Base-by-base conservation (phyloP, 306 rosid species). In the Vigna nakashimae region DNA sequence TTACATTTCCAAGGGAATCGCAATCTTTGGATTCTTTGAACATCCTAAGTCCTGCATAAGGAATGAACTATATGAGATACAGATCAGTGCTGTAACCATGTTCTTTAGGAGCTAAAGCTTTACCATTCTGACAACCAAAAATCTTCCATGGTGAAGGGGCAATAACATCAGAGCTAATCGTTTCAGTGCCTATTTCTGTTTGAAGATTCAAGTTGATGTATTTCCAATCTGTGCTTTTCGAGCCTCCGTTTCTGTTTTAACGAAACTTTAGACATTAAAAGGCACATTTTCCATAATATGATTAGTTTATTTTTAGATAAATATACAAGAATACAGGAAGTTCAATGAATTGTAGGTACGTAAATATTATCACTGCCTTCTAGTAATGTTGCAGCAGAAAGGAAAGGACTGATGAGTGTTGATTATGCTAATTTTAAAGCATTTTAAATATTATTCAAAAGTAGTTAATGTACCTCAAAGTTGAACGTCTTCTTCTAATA, bases 111-210 rank as follows among this genome's bases (percentile, higher is more conserved):
- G 69, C 58, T 42, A 66, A 79, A 48, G 74, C 22, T 87, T 79
- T 85, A 94, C 98, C 98, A 85, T 94, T 94, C 74, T 84, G 90
- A 77, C 93, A 91, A 24, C 98, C 98, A 83, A 94, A 94, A 68
- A 94, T 94, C 78, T 90, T 94, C 98, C 97, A 94, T 3, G 94
- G 88, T 8, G 98, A 94, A 73, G 97, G 91, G 72, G 94, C 92
- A 63, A 89, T 81, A 64, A 94, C 98, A 83, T 94, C 98, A 34
- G 91, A 65, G 52, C 97, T 78, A 86, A 84, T 89, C 5, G 91
- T 86, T 76, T 94, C 97, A 14, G 85, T 43, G 81, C 67, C 84
- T 40, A 85, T 58, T 69, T 74, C 63, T 65, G 96, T 76, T 30
- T 82, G 70, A 42, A 79, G 53, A 76, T 82, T 82, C 86, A 89